Percentiles rank a stretch among this genome's conserved stretches.
phyloP scores from a whole-genome alignment of 2,329 filamentous ascomycete genomes.

The Diaporthe vaccinii region DNA sequence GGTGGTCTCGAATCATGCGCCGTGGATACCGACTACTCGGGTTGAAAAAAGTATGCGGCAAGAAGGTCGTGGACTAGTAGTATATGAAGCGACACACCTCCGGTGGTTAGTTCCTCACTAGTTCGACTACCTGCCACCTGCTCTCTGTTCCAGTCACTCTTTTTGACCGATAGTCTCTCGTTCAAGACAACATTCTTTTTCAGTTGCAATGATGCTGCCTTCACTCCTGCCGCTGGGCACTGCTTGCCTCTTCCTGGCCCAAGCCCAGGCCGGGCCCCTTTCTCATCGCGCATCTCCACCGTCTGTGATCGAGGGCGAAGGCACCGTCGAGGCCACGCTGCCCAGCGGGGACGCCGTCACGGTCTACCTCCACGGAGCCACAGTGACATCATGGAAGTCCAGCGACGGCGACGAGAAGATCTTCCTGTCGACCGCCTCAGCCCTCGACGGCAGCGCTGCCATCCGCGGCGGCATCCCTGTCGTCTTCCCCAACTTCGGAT shows the following conservation, averaged over 20 bases:
- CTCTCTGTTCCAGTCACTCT: not conserved
- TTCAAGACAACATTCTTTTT: not conserved
- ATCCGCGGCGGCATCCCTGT: slow-evolving; percentile 34
- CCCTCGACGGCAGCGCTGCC: slow-evolving; percentile 31
- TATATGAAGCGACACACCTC: slow-evolving; percentile 7
- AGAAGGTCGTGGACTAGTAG: not conserved
- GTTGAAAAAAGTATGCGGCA: not conserved
- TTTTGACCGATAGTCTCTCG: slow-evolving; percentile 1
- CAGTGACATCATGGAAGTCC: slow-evolving; percentile 33
- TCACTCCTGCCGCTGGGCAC: slow-evolving; percentile 1
- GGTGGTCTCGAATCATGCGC: slow-evolving; percentile 32
- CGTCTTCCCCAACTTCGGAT: slow-evolving; percentile 30
- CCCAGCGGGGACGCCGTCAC: slow-evolving; percentile 28
- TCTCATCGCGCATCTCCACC: not conserved
- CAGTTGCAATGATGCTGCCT: not conserved
- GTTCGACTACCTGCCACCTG: not conserved
- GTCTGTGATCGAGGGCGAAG: slow-evolving; percentile 11
- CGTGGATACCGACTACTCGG: slow-evolving; percentile 13
- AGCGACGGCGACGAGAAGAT: slow-evolving; percentile 35
- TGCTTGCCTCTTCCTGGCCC: slow-evolving; percentile 8
- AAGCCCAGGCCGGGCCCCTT: slow-evolving; percentile 15
- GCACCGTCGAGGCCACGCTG: slow-evolving; percentile 23
- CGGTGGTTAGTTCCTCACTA: not conserved
- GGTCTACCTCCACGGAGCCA: slow-evolving; percentile 32
- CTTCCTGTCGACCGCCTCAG: slow-evolving; percentile 30